These are phyloP conservation scores for Ustilago shanxiensis DNA, from an alignment of 1,284 basidiomycete species.

Conservation along the genomic window DNA sequence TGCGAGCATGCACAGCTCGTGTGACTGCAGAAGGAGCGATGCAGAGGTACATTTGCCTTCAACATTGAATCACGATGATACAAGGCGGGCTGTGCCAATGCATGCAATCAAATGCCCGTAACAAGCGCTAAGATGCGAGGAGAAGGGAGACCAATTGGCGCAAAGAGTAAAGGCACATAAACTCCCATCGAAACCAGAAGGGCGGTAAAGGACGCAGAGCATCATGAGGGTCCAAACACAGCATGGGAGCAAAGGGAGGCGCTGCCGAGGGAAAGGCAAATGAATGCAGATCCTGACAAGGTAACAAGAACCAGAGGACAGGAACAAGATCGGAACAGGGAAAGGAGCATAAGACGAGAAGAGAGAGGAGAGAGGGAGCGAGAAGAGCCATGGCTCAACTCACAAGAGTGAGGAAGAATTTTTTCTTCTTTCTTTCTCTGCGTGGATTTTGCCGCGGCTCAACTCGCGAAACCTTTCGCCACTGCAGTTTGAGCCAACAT, in stretches of 20 bases:
- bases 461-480: slow-evolving; percentile 18
- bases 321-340: not conserved
- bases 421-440: not conserved
- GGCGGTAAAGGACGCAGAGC: not conserved
- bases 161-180: not conserved
- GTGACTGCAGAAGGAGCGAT: slow-evolving; percentile 4
- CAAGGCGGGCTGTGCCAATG: slow-evolving; percentile 3
- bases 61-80: not conserved
- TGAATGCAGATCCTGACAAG: slow-evolving; percentile 2
- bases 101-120: slow-evolving; percentile 12
- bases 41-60: not conserved
- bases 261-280: not conserved
- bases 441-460: slow-evolving; percentile 19
- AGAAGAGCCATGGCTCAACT: not conserved
- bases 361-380: not conserved
- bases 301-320: not conserved
- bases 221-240: not conserved
- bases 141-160: not conserved
- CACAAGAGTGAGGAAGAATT: not conserved
- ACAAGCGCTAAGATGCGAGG: slow-evolving; percentile 6
- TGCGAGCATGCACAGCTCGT: slow-evolving; percentile 12
- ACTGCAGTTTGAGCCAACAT: slow-evolving; percentile 19
- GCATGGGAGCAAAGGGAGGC: not conserved
- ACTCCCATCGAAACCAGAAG: not conserved
- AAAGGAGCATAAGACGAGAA: not conserved